A percentile compares a stretch with the other conserved stretches of the same genome.
phyloP scores from a whole-genome alignment of 2,329 filamentous ascomycete genomes.

The Venturiaceae sp. region DNA sequence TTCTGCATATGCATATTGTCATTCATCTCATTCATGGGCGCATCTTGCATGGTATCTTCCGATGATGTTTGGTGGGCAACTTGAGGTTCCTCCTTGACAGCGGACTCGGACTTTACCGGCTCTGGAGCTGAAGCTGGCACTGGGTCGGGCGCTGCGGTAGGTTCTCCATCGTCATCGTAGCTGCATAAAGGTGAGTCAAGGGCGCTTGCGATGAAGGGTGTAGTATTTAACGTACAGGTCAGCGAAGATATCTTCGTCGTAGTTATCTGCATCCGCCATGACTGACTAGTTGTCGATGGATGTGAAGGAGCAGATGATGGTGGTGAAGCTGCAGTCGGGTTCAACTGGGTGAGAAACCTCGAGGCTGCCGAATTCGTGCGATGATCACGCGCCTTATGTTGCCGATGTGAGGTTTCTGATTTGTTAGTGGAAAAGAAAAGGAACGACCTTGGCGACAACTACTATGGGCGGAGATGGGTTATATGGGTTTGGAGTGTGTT shows the following conservation, averaged over 20 bases:
- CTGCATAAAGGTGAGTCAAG: slow-evolving; percentile 12
- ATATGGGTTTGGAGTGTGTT: background rate
- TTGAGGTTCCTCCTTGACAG: background rate
- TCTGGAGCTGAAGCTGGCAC: slow-evolving; percentile 12
- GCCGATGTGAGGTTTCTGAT: background rate
- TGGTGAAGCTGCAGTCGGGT: slow-evolving; percentile 5
- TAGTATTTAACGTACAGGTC: slow-evolving; percentile 64
- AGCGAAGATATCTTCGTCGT: slow-evolving; percentile 91
- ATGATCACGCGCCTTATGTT: background rate
- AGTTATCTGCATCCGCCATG: slow-evolving; percentile 74
- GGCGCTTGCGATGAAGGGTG: background rate
- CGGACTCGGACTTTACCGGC: slow-evolving; percentile 7
- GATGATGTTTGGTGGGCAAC: background rate
- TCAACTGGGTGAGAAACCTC: background rate
- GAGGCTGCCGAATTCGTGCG: background rate
- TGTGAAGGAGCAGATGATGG: background rate
- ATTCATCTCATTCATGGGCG: background rate
- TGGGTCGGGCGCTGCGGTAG: slow-evolving; percentile 8
- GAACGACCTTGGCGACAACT: background rate
- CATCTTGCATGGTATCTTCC: slow-evolving; percentile 5
- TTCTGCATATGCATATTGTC: slow-evolving; percentile 13
- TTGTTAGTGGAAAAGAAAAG: background rate
- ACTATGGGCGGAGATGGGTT: background rate
- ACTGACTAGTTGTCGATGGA: background rate
- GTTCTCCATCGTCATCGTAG: slow-evolving; percentile 26